Conservation (phyloP, 2,329 filamentous ascomycete species). For the Chlorencoelia australis region DNA sequence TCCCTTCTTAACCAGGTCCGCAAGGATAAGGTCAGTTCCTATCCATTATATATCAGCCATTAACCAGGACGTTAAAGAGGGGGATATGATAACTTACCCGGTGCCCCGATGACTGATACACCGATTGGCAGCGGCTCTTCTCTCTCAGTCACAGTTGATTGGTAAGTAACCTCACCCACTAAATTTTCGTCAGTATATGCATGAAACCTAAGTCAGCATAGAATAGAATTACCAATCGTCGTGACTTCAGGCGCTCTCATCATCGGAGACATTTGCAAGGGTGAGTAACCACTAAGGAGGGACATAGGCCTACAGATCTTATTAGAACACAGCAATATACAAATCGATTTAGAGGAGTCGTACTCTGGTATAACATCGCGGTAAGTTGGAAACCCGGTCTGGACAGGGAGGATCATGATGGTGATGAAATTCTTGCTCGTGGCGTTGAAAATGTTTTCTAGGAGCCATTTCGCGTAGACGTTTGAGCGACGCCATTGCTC, state of each 20-base stretch:
- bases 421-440: not conserved
- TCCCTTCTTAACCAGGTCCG: constrained; percentile 2
- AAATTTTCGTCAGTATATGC: not conserved
- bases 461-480: constrained; percentile 1
- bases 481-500: constrained; percentile 3
- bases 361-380: not conserved
- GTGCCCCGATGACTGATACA: constrained; percentile 3
- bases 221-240: not conserved
- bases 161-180: constrained; percentile 2
- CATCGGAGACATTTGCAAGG: constrained; percentile 5
- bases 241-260: constrained; percentile 3
- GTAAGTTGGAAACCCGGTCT: not conserved
- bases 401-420: not conserved
- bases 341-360: no score
- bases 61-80: not conserved
- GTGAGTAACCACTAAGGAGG: not conserved
- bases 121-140: not conserved
- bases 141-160: constrained; percentile 3
- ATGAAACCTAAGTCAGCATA: not conserved
- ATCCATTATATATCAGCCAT: not conserved
- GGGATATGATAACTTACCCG: no score
- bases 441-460: constrained; percentile 1
- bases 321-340: no score
- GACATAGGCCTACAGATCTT: not conserved
- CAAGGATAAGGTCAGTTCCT: constrained; percentile 3